Percentiles rank a stretch among this genome's conserved stretches.
These are phyloP conservation scores for Lentinula raphanica DNA, from an alignment of 768 basidiomycete species.

Conservation along the genomic window DNA sequence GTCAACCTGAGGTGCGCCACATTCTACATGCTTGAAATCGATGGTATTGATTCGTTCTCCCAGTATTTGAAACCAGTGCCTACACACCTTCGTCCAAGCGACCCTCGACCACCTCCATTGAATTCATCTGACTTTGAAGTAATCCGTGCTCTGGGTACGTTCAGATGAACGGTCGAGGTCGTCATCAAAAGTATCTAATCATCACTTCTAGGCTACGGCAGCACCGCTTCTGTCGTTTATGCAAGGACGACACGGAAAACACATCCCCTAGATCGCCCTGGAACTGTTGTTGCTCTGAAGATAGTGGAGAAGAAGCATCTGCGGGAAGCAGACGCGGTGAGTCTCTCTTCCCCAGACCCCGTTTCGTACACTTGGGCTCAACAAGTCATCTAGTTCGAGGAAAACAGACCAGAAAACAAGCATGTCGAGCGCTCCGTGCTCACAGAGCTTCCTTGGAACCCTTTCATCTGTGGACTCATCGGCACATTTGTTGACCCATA, in stretches of 20 bases:
- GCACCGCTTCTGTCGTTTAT: constrained; percentile 37
- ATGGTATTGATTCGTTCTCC: background rate
- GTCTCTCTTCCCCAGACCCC: constrained; percentile 10
- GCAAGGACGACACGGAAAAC: constrained; percentile 26
- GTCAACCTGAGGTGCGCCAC: background rate
- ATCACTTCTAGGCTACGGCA: constrained; percentile 32
- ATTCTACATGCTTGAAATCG: background rate
- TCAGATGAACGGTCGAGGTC: background rate
- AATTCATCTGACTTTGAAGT: constrained; percentile 37
- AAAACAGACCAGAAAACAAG: constrained; percentile 20
- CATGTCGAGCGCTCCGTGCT: constrained; percentile 40
- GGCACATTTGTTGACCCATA: constrained; percentile 39
- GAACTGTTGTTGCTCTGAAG: constrained; percentile 44
- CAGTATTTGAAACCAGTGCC: constrained; percentile 7
- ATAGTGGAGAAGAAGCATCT: constrained; percentile 30
- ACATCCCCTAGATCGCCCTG: constrained; percentile 28
- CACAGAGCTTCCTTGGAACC: constrained; percentile 42
- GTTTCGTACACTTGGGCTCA: background rate
- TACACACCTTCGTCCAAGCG: constrained; percentile 17
- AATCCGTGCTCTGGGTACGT: constrained; percentile 33
- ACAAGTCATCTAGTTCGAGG: background rate
- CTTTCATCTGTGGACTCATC: constrained; percentile 45
- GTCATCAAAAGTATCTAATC: background rate
- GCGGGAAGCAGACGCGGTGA: constrained; percentile 25
- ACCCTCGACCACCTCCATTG: constrained; percentile 33